Evolutionary conservation across 116 monocot genomes (phyloP), one percentile per base, ranked within the genome.

Genomic region (Papilionanthe hybrid): DNA sequence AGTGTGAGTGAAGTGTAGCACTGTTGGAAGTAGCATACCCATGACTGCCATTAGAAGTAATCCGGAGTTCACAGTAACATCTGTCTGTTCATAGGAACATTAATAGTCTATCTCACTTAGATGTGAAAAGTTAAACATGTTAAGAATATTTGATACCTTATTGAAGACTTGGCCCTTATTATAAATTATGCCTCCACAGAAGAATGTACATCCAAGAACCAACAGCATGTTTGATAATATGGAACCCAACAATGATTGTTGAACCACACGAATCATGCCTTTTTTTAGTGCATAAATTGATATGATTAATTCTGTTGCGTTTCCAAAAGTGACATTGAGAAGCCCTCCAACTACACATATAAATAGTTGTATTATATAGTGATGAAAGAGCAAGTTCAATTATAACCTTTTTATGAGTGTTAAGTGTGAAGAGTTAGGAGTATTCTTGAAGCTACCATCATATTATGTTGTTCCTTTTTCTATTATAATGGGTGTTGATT

Each of bases 161-260:
- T 86, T 88, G 65, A 95, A 95, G 78, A 88, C 66, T 28, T 95
- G 93, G 5, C 88, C 89, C 43, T 83, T 82, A 20, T 29, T 72
- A 58, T 81, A 90, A 43, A 80, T 77, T 15, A 95, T 77, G 47
- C 95, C 95, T 68, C 93, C 93, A 75, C 85, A 41, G 68, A 92
- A 91, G 79, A 95, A 95, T 43, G 95, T 89, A 80, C 91, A 95
- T 5, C 93, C 95, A 72, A 95, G 93, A 75, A 91, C 93, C 63
- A 95, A 82, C n/a, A 95, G 71, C 91, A 93, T 92, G 77, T 95
- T 95, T 81, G 95, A 95, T 72, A 95, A 78, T 49, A 95, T 95
- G 25, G 95, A 95, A 28, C 95, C 95, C 56, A 95, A 29, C 3
- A 95, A 72, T 42, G 93, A 95, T 69, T 92, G 93, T 66, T 93